Conservation (phyloP, 441 rosid genomes). For the Gossypium gossypioides region DNA sequence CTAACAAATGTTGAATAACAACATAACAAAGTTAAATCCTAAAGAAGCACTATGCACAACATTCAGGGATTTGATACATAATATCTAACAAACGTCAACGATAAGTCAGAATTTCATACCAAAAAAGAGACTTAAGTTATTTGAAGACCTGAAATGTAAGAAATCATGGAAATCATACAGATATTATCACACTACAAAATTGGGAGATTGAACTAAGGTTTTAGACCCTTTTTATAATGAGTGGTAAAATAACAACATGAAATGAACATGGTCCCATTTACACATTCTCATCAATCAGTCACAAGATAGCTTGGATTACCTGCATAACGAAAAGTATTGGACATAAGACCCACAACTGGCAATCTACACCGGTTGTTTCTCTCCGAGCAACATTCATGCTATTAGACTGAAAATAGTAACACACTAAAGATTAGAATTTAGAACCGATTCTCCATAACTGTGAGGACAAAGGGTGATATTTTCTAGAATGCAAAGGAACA, state of each 20-base stretch:
- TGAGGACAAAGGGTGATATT: not conserved
- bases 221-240: not conserved
- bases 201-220: not conserved
- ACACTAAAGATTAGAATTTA: not conserved
- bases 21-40: not conserved
- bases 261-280: not conserved
- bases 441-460: not conserved
- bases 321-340: constrained; percentile 85
- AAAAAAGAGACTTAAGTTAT: not conserved
- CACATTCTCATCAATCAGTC: not conserved
- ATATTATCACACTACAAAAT: not conserved
- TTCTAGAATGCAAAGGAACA: not conserved
- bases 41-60: not conserved
- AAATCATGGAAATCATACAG: not conserved
- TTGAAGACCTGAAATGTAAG: not conserved
- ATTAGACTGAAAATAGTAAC: constrained; percentile 55
- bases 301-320: constrained; percentile 32
- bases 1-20: not conserved
- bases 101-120: not conserved
- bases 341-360: constrained; percentile 81
- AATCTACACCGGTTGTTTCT: constrained; percentile 95
- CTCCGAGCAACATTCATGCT: constrained; percentile 99
- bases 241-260: not conserved
- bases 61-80: not conserved
- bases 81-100: not conserved